Base-by-base conservation (phyloP, 148 eudicot genomes). In the Nepenthes mirabilis region DNA sequence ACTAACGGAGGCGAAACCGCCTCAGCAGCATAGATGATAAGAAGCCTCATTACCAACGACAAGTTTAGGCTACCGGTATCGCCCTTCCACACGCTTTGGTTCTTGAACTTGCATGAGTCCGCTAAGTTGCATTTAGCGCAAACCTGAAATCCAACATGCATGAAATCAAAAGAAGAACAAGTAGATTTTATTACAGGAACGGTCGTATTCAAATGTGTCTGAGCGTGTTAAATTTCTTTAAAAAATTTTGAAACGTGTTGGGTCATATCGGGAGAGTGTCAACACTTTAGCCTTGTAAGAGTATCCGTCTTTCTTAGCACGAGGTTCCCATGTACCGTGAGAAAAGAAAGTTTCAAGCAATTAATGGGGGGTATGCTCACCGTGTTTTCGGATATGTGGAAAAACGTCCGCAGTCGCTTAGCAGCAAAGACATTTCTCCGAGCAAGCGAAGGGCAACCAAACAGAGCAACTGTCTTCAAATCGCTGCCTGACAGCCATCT, bases 401-500 rank as follows among this genome's bases (percentile, higher is more conserved):
- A 89, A 61, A 72, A 83, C 47, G 47, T 10, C 47, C 96, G 90
- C 68, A 86, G 58, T 2, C 72, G 72, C 66, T 89, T 89, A 52
- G 96, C 94, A 58, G 82, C 71, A 58, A 75, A 69, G 35, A 83
- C 67, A 43, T 52, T 72, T 76, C 73, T 79, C 74, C 58, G 78
- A 43, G 61, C 69, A 36, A 70, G 64, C 33, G 94, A 86, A 56
- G 96, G 96, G 43, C 96, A 89, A 53, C 96, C 96, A 53, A 83
- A 86, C 51, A 68, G 51, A 49, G 96, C 94, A 47, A 89, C 66
- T 47, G 73, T 72, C 78, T 80, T 86, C 79, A 82, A 52, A 57
- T 89, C 90, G 62, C 90, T 74, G 36, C 78, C 87, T 2, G 87
- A 72, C 45, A 89, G 65, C 96, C 93, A 85, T 70, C 96, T 89